These are phyloP conservation scores for Drechslerella stenobrocha DNA, from an alignment of 2,329 filamentous ascomycete species.

Conservation along the genomic window DNA sequence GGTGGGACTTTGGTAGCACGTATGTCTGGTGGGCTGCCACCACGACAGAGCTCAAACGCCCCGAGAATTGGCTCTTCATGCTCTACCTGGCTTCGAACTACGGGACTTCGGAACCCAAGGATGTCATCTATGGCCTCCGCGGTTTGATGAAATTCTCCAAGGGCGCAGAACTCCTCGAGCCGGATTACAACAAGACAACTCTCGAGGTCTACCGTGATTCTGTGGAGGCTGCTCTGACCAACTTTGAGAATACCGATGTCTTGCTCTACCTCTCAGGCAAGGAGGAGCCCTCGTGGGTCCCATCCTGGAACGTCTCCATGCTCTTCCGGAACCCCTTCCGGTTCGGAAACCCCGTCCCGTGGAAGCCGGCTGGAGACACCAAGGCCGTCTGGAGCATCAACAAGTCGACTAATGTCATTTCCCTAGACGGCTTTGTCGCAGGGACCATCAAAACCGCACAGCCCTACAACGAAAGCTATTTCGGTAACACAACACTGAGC, in stretches of 20 bases:
- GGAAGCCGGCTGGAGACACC: slow-evolving; percentile 48
- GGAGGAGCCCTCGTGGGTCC: slow-evolving; percentile 52
- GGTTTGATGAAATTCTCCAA: slow-evolving; percentile 50
- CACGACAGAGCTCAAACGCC: slow-evolving; percentile 51
- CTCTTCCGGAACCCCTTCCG: slow-evolving; percentile 54
- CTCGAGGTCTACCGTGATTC: slow-evolving; percentile 51
- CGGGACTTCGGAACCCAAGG: slow-evolving; percentile 47
- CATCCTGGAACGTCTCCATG: slow-evolving; percentile 52
- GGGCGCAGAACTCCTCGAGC: slow-evolving; percentile 44
- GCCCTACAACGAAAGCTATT: slow-evolving; percentile 50
- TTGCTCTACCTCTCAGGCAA: slow-evolving; percentile 50
- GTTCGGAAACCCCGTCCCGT: slow-evolving; percentile 53
- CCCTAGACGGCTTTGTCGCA: slow-evolving; percentile 44
- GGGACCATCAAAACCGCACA: slow-evolving; percentile 36
- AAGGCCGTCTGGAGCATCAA: slow-evolving; percentile 52
- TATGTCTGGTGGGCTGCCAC: slow-evolving; percentile 53
- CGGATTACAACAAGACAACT: slow-evolving; percentile 50
- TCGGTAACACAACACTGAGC: slow-evolving; percentile 49
- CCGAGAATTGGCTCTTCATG: slow-evolving; percentile 53
- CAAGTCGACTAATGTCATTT: slow-evolving; percentile 46
- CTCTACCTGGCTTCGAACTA: slow-evolving; percentile 53
- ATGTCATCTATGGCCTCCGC: slow-evolving; percentile 51
- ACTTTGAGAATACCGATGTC: slow-evolving; percentile 52
- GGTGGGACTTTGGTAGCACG: slow-evolving; percentile 51
- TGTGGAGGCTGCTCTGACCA: slow-evolving; percentile 52